Base-by-base conservation (phyloP, 257 asterid species). In the Cinchona pubescens region DNA sequence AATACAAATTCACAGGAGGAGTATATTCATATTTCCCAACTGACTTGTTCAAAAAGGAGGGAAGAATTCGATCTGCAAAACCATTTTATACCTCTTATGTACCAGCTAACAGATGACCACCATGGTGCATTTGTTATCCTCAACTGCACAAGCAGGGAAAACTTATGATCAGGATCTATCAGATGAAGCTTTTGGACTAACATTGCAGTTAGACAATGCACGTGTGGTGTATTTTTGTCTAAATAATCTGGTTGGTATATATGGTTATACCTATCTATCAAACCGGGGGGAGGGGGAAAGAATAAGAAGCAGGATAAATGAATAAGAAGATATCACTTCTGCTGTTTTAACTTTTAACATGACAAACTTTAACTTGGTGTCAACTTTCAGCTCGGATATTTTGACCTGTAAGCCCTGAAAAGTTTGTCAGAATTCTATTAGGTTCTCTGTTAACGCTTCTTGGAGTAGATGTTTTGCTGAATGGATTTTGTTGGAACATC, bases 331-430 rank as follows among this genome's bases (percentile, higher is more conserved):
- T 34, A 72, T 48, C 15, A n/a, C 6, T 1, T 23, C 18, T 66
- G 43, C 16, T 62, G 37, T 68, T 73, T 45, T 74, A 25, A 21
- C 69, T 68, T 73, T 45, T 74, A 25, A 21, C 69, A 30, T 73
- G 53, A 16, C 53, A 71, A 71, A 51, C n/a, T n/a, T 32, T 10
- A 0, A 56, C 35, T 48, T 14, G 1, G 38, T 25, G n/a, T 63
- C 38, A 0, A 10, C 49, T 8, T 16, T 10, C 48, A 13, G 64
- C 16, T 70, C 62, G n/a, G n/a, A 9, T 51, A 30, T 15, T 5
- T 51, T 32, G 65, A 51, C 34, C 51, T n/a, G 64, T 30, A 51
- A 71, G 49, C 37, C 35, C n/a, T 13, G 53, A 71, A 6, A 23
- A 37, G 35, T 59, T 56, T 55, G n/a, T 34, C 35, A 1, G 37